Percentiles rank a stretch among this genome's conserved stretches.
Evolutionary conservation across 2,329 filamentous ascomycete species (phyloP).

Genomic region (Xylaria sp.): DNA sequence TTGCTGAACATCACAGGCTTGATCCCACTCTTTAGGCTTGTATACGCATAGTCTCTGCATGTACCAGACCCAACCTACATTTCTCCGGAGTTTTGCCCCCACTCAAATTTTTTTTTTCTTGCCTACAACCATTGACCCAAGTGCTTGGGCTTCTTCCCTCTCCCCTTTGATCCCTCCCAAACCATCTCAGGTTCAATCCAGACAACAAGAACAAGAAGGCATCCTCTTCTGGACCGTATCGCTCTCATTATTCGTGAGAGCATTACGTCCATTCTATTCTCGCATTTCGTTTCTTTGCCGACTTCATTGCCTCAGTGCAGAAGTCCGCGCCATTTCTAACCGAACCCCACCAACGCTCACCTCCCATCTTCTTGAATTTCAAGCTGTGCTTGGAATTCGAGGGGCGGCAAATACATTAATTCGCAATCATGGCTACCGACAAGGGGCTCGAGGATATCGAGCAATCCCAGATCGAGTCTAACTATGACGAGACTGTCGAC

Average conservation of each 20-base stretch:
- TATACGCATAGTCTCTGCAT: neutral
- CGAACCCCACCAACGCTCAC: constrained; percentile 47
- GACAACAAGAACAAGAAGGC: constrained; percentile 30
- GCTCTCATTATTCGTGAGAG: constrained; percentile 38
- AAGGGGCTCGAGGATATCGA: constrained; percentile 90
- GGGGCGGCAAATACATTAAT: constrained; percentile 57
- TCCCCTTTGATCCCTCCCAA: constrained; percentile 33
- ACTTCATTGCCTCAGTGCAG: constrained; percentile 37
- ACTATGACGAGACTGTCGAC: constrained; percentile 99
- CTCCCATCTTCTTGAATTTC: constrained; percentile 65
- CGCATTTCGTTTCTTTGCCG: constrained; percentile 32
- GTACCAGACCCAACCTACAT: constrained; percentile 31
- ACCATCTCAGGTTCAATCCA: constrained; percentile 30
- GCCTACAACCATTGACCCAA: constrained; percentile 26
- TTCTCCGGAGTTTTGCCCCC: constrained; percentile 40
- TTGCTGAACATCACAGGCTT: neutral
- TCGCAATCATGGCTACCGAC: constrained; percentile 97
- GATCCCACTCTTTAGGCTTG: neutral
- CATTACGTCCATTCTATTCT: constrained; percentile 36
- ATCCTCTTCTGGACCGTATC: constrained; percentile 30
- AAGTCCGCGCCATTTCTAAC: constrained; percentile 35
- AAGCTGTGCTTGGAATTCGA: constrained; percentile 81
- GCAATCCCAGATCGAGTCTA: constrained; percentile 94
- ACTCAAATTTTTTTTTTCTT: constrained; percentile 43
- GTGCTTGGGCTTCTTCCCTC: constrained; percentile 34